These are phyloP conservation scores for Boletus eberwhitei DNA, from an alignment of 768 basidiomycete species.

Conservation along the genomic window DNA sequence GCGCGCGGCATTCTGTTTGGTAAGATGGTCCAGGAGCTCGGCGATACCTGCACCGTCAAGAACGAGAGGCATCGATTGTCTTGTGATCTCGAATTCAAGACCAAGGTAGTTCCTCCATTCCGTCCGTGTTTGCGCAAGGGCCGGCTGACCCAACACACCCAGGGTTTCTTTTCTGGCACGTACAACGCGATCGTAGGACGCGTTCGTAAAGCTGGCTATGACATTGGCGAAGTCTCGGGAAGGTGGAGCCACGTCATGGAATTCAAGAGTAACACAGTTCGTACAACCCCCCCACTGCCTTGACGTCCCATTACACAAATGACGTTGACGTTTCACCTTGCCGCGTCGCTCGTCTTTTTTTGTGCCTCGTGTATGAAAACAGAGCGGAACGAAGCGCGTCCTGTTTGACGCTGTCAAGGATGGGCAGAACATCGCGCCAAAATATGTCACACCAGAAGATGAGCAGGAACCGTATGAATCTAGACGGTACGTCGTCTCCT, in stretches of 20 bases:
- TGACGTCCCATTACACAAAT: background rate
- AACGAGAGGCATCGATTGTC: slow-evolving; percentile 72
- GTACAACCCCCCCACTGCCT: slow-evolving; percentile 9
- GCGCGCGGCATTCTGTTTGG: slow-evolving; percentile 84
- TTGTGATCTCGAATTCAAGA: slow-evolving; percentile 95
- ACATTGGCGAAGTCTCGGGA: slow-evolving; percentile 84
- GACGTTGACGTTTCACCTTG: background rate
- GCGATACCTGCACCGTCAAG: slow-evolving; percentile 82
- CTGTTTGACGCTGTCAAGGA: slow-evolving; percentile 84
- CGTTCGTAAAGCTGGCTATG: slow-evolving; percentile 58
- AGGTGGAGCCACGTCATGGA: slow-evolving; percentile 93
- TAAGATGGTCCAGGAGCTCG: slow-evolving; percentile 95
- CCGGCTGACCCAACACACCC: background rate
- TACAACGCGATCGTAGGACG: slow-evolving; percentile 89
- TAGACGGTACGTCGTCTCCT: slow-evolving; percentile 51
- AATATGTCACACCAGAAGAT: slow-evolving; percentile 79
- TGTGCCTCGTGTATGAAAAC: background rate
- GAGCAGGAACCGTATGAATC: slow-evolving; percentile 93
- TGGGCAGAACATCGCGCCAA: slow-evolving; percentile 69
- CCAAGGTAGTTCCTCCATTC: slow-evolving; percentile 57
- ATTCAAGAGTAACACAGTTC: slow-evolving; percentile 66
- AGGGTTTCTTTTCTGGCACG: slow-evolving; percentile 97
- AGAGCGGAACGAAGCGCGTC: slow-evolving; percentile 69
- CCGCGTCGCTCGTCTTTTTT: background rate
- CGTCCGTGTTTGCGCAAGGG: background rate